Base-by-base conservation (phyloP, 1,284 basidiomycete species). In the Boletus smithii region DNA sequence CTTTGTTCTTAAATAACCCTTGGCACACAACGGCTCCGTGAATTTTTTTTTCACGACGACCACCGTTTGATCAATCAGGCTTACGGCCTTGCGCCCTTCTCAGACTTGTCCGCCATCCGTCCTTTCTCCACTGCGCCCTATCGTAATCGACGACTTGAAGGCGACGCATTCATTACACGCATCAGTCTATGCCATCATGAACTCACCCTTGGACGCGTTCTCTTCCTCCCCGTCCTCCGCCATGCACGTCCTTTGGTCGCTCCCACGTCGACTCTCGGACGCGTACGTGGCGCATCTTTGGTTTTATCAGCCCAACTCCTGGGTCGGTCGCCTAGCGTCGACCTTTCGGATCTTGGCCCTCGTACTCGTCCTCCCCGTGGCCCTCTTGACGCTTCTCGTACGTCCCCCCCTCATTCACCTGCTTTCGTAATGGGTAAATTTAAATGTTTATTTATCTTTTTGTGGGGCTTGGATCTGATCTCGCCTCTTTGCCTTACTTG, bases 321-420 rank as follows among this genome's bases (percentile, higher is more conserved):
- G 76, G 85, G 85, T 84, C 53, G 81, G 71, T 53, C 81, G 71
- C 62, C 76, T 72, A 56, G 88, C 80, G 49, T 87, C 75, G 33
- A 72, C 71, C 9, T 84, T 76, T 55, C 82, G 84, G 46, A 62
- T 88, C 38, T 71, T 88, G 48, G 82, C 86, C 23, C 64, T 86
- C 53, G 49, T 83, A 9, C 61, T 81, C 53, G 70, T 83, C 50
- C 57, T 83, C n/a, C 87, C 87, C 3, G 73, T 86, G 53, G 61
- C 81, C 47, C 63, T 88, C 31, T 70, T 90, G 44, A 80, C 73
- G 17, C 70, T 87, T 42, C 69, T 89, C 62, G 87, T 88, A 66
- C 57, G 74, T 71, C 40, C 50, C 30, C 10, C 35, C 22, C 14
- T 46, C 35, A 42, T 31, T 43, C 51, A 34, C 33, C 41, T 44